A percentile compares a stretch with the other conserved stretches of the same genome.
Conservation (phyloP, 2,329 filamentous ascomycete species). For the Aspergillus aculeatus region DNA sequence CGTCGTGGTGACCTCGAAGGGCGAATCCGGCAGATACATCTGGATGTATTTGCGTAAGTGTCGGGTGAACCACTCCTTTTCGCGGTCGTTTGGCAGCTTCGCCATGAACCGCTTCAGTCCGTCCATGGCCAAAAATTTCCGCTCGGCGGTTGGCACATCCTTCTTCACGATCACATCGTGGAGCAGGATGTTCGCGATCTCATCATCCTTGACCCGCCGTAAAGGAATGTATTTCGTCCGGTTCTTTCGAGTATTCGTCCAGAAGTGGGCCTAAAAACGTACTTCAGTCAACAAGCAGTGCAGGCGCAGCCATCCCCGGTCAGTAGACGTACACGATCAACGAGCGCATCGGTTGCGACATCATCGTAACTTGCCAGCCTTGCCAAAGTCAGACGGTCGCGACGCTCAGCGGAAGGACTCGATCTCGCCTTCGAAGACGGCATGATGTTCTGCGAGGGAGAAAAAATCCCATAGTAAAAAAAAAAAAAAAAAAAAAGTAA, state of each 20-base stretch:
- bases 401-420: slow-evolving; percentile 38
- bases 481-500: not conserved
- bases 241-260: slow-evolving; percentile 95
- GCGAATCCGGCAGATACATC: slow-evolving; percentile 89
- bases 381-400: slow-evolving; percentile 76
- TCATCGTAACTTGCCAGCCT: slow-evolving; percentile 94
- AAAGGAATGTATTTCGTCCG: slow-evolving; percentile 80
- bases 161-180: slow-evolving; percentile 71
- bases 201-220: slow-evolving; percentile 70
- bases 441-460: slow-evolving; percentile 24
- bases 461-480: slow-evolving; percentile 16
- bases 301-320: slow-evolving; percentile 2
- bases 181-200: slow-evolving; percentile 60
- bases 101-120: slow-evolving; percentile 71
- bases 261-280: slow-evolving; percentile 76
- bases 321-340: slow-evolving; percentile 76
- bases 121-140: slow-evolving; percentile 67
- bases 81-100: slow-evolving; percentile 68
- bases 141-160: slow-evolving; percentile 68
- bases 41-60: slow-evolving; percentile 89
- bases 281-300: slow-evolving; percentile 21
- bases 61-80: slow-evolving; percentile 80
- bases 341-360: slow-evolving; percentile 87
- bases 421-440: slow-evolving; percentile 38
- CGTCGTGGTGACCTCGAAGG: slow-evolving; percentile 89